Evolutionary conservation across 768 basidiomycete species (phyloP).

Genomic region (Auricularia sp.): DNA sequence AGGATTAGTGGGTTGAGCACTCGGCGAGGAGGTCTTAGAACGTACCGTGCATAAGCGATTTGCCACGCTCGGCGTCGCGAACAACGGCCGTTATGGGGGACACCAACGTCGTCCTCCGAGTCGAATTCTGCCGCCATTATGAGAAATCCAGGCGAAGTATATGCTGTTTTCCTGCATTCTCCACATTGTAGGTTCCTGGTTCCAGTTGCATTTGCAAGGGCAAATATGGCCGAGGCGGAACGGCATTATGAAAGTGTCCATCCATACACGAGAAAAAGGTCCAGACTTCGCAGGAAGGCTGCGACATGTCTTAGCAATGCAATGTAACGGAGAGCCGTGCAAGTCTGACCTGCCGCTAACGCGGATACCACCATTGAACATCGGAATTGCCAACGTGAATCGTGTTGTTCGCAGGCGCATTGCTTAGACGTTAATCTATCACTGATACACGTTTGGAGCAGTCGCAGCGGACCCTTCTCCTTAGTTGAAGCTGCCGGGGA

Average conservation of each 20-base stretch:
- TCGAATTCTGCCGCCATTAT: constrained; percentile 34
- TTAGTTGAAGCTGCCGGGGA: no score
- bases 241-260: constrained; percentile 26
- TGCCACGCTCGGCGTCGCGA: constrained; percentile 40
- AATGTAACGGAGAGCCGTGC: background rate
- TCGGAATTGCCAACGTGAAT: constrained; percentile 45
- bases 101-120: constrained; percentile 45
- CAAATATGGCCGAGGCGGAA: constrained; percentile 39
- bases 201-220: constrained; percentile 41
- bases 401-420: constrained; percentile 28
- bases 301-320: constrained; percentile 5
- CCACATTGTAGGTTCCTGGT: constrained; percentile 34
- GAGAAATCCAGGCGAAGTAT: background rate
- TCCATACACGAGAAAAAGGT: constrained; percentile 22
- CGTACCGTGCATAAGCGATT: constrained; percentile 52
- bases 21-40: background rate
- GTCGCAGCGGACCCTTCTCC: no score
- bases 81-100: constrained; percentile 48
- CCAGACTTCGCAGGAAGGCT: constrained; percentile 34
- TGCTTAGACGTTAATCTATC: no score
- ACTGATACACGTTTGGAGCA: no score
- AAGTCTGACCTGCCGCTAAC: constrained; percentile 48
- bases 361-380: constrained; percentile 33
- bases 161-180: constrained; percentile 33
- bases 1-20: background rate